Evolutionary conservation across 805 yeast species (phyloP), one percentile per base, ranked within the genome.

Genomic region (Peterozyma toletana): DNA sequence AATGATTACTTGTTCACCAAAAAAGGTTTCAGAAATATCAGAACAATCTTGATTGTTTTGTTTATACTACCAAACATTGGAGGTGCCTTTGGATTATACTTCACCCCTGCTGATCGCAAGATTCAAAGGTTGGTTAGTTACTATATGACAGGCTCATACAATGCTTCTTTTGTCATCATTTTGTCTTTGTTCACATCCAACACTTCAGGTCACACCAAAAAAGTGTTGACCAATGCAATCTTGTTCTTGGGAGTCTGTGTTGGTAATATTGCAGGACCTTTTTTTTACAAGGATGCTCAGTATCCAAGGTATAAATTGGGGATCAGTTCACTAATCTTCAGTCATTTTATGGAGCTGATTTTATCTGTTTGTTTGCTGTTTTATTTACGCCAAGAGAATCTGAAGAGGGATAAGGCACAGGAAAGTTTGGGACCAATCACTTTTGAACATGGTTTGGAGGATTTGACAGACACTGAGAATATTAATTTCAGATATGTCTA

Each of bases 201-300:
- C 45, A 65, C 70, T 17, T 66, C 71, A 2, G 71, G 71, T 1
- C 56, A 64, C 31, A 64, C 69, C 17, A 67, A 67, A 42, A 57
- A 67, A 41, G 53, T 64, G 35, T 51, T 62, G 33, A 49, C 70
- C 33, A 62, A 62, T 41, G 62, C 59, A 16, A 45, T 59, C 13
- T 60, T 63, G 5, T 63, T 66, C 63, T 56, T 66, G 42, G 63
- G 59, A 15, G 64, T 64, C 43, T 60, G 68, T 11, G 46, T 63
- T 17, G 67, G 65, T 2, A 54, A 62, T 46, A 54, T 67, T 30
- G 58, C 60, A 33, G 71, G 70, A 1, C 70, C 72, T 3, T 68
- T 64, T 42, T 48, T 65, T 33, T 66, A 63, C 52, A 60, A 60
- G 39, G 54, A 58, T 1, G 48, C 57, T 16, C 56, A 60, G 16